These are phyloP conservation scores for Xylariaceae sp. DNA, from an alignment of 2,329 filamentous ascomycete species.

Conservation along the genomic window DNA sequence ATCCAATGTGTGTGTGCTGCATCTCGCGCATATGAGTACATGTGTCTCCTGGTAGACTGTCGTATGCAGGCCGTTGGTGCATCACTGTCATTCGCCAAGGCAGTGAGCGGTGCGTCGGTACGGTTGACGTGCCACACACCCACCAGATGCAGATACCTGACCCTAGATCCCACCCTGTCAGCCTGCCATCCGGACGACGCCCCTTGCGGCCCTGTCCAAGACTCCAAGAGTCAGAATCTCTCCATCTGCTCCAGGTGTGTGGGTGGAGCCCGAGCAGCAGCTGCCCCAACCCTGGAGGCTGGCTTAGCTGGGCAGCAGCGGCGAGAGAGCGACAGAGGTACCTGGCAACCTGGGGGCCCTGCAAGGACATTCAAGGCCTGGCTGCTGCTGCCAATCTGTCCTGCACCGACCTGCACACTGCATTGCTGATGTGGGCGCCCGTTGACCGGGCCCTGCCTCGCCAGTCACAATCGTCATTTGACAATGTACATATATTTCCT, in stretches of 20 bases:
- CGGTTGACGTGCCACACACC: constrained; percentile 24
- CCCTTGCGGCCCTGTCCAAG: background rate
- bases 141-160: constrained; percentile 10
- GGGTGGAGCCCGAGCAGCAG: background rate
- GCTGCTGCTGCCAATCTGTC: constrained; percentile 6
- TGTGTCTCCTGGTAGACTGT: too few relatives aligned
- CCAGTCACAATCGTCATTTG: background rate
- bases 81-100: constrained; percentile 20
- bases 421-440: constrained; percentile 11
- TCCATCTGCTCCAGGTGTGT: background rate
- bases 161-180: constrained; percentile 17
- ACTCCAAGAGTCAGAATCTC: too few relatives aligned
- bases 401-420: background rate
- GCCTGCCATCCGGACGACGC: constrained; percentile 14
- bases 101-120: background rate
- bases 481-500: too few relatives aligned
- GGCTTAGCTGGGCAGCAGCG: constrained; percentile 13
- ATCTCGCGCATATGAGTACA: constrained; percentile 33
- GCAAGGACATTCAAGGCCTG: too few relatives aligned
- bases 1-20: constrained; percentile 12
- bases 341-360: too few relatives aligned
- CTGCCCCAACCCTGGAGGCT: constrained; percentile 11
- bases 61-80: constrained; percentile 28
- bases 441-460: constrained; percentile 2
- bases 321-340: too few relatives aligned